phyloP scores from a whole-genome alignment of 257 asterid species.

The Plantago ovata region DNA sequence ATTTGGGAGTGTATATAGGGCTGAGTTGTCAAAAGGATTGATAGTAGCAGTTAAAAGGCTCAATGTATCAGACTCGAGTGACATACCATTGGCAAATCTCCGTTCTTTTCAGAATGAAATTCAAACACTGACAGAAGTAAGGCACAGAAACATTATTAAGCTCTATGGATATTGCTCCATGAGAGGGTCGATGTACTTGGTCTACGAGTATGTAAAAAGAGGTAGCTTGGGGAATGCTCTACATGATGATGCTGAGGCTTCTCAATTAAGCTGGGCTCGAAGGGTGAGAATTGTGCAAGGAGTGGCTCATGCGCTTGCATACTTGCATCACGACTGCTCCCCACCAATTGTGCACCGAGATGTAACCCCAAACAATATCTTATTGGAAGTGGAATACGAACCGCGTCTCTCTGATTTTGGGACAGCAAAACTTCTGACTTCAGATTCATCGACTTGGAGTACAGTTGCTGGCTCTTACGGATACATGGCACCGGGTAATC shows the following conservation, averaged over 20 bases:
- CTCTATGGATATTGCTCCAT: conserved; percentile 77
- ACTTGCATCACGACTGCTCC: conserved; percentile 89
- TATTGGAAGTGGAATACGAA: conserved; percentile 68
- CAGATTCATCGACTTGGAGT: conserved; percentile 77
- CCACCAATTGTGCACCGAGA: conserved; percentile 89
- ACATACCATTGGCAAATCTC: conserved; percentile 36
- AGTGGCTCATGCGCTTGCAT: conserved; percentile 90
- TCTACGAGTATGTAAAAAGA: conserved; percentile 75
- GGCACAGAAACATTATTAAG: conserved; percentile 91
- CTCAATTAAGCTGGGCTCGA: conserved; percentile 55
- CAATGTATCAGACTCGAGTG: conserved; percentile 54
- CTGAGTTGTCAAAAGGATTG: conserved; percentile 51
- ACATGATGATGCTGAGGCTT: conserved; percentile 42
- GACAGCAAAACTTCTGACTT: conserved; percentile 60
- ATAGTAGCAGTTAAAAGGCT: conserved; percentile 78
- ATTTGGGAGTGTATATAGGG: conserved; percentile 75
- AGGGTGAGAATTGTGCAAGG: conserved; percentile 75
- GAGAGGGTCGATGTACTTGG: conserved; percentile 72
- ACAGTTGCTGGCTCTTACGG: conserved; percentile 91
- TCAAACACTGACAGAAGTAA: conserved; percentile 65
- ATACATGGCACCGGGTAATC: conserved; percentile 97
- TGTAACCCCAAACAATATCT: conserved; percentile 61
- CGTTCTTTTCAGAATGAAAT: conserved; percentile 83
- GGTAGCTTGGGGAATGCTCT: conserved; percentile 68
- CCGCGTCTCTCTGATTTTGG: conserved; percentile 89